A percentile compares a stretch with the other conserved stretches of the same genome.
These are phyloP conservation scores for Hymenoscyphus albidus DNA, from an alignment of 2,329 filamentous ascomycete genomes.

Conservation along the genomic window DNA sequence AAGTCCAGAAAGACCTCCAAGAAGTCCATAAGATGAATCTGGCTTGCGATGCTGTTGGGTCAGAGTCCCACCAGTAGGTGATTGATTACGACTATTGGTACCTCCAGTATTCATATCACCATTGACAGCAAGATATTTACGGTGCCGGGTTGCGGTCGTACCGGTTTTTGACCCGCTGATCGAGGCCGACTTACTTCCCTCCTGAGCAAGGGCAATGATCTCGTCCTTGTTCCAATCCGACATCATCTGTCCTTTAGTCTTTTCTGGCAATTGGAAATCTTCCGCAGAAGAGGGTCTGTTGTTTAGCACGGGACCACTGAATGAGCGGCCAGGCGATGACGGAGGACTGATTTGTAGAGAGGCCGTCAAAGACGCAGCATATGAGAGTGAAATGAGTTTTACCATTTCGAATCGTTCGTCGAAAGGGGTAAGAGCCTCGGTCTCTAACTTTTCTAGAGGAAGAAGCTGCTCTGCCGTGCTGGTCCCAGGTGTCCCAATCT, in stretches of 20 bases:
- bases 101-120: constrained; percentile 42
- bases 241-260: constrained; percentile 71
- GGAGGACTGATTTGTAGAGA: constrained; percentile 69
- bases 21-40: constrained; percentile 32
- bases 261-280: constrained; percentile 55
- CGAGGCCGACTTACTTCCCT: constrained; percentile 68
- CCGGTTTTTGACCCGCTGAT: constrained; percentile 70
- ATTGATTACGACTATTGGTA: constrained; percentile 38
- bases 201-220: constrained; percentile 64
- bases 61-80: constrained; percentile 37
- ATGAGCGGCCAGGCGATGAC: constrained; percentile 62
- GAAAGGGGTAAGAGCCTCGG: constrained; percentile 67
- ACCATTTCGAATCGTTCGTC: constrained; percentile 69
- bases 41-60: constrained; percentile 34
- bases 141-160: constrained; percentile 45
- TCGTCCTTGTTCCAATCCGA: constrained; percentile 75
- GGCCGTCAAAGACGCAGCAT: constrained; percentile 52
- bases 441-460: constrained; percentile 51
- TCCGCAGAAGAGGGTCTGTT: constrained; percentile 40
- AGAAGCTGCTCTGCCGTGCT: constrained; percentile 42
- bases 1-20: constrained; percentile 36
- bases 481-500: constrained; percentile 53
- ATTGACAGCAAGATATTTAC: constrained; percentile 57
- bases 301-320: constrained; percentile 58
- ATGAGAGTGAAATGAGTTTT: constrained; percentile 68